Evolutionary conservation across 495 filamentous ascomycete species (phyloP).

Genomic region (Aspergillus haitiensis): DNA sequence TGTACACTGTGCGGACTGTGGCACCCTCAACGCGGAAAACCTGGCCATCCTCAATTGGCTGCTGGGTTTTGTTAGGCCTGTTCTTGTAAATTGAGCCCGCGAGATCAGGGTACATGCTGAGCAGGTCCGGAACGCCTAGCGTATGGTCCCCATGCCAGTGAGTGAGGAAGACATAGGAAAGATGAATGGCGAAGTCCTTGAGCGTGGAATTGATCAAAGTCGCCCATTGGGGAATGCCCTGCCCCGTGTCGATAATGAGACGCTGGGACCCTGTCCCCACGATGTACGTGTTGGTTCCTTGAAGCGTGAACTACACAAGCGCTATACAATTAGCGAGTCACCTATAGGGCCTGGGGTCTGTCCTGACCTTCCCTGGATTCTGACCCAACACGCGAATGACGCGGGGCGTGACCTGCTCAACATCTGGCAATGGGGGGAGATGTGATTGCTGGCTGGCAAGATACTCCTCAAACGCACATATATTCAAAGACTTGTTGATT

Average conservation of each 20-base stretch:
- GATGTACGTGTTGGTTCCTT: slow-evolving; percentile 77
- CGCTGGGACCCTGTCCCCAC: slow-evolving; percentile 62
- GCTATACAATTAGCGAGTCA: slow-evolving; percentile 18
- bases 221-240: slow-evolving; percentile 45
- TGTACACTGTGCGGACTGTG: slow-evolving; percentile 40
- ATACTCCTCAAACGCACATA: slow-evolving; percentile 49
- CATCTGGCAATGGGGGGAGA: slow-evolving; percentile 38
- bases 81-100: slow-evolving; percentile 39
- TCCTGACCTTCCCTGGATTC: slow-evolving; percentile 61
- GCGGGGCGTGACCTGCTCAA: slow-evolving; percentile 43
- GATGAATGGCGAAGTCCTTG: slow-evolving; percentile 37
- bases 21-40: slow-evolving; percentile 42
- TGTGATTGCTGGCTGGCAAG: slow-evolving; percentile 31
- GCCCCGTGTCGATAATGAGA: slow-evolving; percentile 70
- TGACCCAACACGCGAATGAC: slow-evolving; percentile 57
- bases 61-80: slow-evolving; percentile 49
- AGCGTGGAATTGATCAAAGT: slow-evolving; percentile 28
- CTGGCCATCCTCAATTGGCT: slow-evolving; percentile 41
- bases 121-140: slow-evolving; percentile 65
- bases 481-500: slow-evolving; percentile 49
- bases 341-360: not conserved
- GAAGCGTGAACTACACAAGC: slow-evolving; percentile 32
- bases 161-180: slow-evolving; percentile 64
- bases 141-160: slow-evolving; percentile 85
- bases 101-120: slow-evolving; percentile 50